Evolutionary conservation across 257 asterid species (phyloP), one percentile per base, ranked within the genome.

Genomic region (Solanum rostratum): DNA sequence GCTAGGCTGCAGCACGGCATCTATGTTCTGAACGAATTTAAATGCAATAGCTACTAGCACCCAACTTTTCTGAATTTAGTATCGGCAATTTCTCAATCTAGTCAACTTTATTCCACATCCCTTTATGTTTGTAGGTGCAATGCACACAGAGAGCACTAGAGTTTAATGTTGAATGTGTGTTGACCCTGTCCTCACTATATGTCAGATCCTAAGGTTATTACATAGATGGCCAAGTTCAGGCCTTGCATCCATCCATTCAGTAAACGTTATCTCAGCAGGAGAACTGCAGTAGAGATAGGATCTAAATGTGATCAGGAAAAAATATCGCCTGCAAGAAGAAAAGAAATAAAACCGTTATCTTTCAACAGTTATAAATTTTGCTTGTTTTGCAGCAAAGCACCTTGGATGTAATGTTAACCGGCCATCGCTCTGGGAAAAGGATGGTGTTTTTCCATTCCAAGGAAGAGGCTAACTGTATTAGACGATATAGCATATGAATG

Each of bases 211-310:
- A 79, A 95, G 92, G 88, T 95, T 95, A 87, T 93, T 92, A 88
- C 96, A 95, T 16, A 95, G 97, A 87, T 95, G 98, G 86, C 95
- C 95, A 7, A 95, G 98, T 89, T 95, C 99, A 83, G 99, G 99
- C 90, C 99, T 93, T 19, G 97, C 97, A 45, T 89, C 93, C 96
- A 95, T 92, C 99, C 99, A 95, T 46, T 90, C 82, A 73, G 90
- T 86, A 91, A 95, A 95, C 59, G 80, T 90, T 89, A 82, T 89
- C 87, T 92, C 92, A 65, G 85, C 84, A 87, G 92, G 91, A 85
- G 93, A 87, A 52, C 91, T 89, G 90, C 95, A 87, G 89, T 93
- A 91, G 57, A 96, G 98, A 88, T 96, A 96, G 66, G 99, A 93
- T 88, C 99, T 92, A 85, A 96, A 96, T 15, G 97, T 91, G 76